Evolutionary conservation across 129 eudicot species (phyloP).

Genomic region (Flaveria linearis): DNA sequence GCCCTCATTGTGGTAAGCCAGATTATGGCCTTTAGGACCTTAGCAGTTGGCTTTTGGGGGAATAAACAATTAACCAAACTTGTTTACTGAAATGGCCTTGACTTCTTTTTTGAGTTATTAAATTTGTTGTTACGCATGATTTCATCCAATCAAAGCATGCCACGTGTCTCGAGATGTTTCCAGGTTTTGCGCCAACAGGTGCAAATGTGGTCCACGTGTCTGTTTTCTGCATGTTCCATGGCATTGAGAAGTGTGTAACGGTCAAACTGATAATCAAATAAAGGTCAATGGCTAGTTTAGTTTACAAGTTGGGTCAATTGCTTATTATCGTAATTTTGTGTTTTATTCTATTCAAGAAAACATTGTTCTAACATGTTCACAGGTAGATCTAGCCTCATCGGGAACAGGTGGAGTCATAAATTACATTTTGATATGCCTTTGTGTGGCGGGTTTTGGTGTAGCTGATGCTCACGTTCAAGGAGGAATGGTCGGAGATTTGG

Average conservation of each 20-base stretch:
- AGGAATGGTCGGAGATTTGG: constrained; percentile 70
- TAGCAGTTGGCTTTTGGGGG: background rate
- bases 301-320: background rate
- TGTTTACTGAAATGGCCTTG: background rate
- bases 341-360: background rate
- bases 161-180: background rate
- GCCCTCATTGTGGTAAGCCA: constrained; percentile 59
- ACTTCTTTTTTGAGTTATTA: too few relatives aligned
- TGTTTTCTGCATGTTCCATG: background rate
- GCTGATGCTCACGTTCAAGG: constrained; percentile 80
- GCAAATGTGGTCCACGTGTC: background rate
- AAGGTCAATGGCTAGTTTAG: background rate
- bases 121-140: background rate
- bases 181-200: background rate
- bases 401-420: constrained; percentile 62
- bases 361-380: background rate
- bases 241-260: background rate
- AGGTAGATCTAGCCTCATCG: constrained; percentile 62
- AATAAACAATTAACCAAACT: background rate
- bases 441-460: constrained; percentile 57
- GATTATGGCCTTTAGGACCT: background rate
- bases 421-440: constrained; percentile 50
- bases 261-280: too few relatives aligned
- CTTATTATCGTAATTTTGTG: background rate
- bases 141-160: background rate